phyloP scores from a whole-genome alignment of 495 filamentous ascomycete species.

The Trypethelium eluteriae region DNA sequence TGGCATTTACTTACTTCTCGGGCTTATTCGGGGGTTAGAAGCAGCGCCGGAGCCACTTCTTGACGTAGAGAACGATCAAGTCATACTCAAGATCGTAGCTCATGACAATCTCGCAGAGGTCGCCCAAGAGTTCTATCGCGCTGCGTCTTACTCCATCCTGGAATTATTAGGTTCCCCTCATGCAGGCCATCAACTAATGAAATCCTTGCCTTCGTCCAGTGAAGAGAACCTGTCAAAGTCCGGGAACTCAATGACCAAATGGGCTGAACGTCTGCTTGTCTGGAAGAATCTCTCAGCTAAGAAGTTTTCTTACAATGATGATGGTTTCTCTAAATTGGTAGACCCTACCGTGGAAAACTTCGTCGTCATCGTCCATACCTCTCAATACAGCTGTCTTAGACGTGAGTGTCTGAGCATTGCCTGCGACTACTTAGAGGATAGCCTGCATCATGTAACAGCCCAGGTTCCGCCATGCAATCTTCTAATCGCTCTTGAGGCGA shows the following conservation, averaged over 20 bases:
- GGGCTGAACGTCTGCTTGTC: neutral
- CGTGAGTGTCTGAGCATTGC: neutral
- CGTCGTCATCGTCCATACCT: constrained; percentile 6
- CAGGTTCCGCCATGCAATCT: neutral
- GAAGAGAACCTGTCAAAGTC: neutral
- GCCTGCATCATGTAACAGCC: neutral
- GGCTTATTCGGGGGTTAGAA: constrained; percentile 23
- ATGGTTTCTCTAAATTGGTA: neutral
- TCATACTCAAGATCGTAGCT: constrained; percentile 22
- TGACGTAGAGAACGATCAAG: constrained; percentile 16
- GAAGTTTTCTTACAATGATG: neutral
- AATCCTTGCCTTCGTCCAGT: neutral
- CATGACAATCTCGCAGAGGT: constrained; percentile 30
- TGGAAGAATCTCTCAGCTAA: neutral
- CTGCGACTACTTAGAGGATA: neutral
- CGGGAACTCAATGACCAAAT: neutral
- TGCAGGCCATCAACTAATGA: neutral
- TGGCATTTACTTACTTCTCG: constrained; percentile 31
- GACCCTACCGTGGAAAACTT: neutral
- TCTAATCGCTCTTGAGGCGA: constrained; percentile 22
- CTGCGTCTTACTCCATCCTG: neutral
- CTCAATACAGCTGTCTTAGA: constrained; percentile 9
- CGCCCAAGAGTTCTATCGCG: constrained; percentile 24
- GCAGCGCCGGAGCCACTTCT: constrained; percentile 12
- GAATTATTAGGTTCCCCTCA: neutral